Evolutionary conservation across 2,329 filamentous ascomycete species (phyloP).

Genomic region (Capronia epimyces): DNA sequence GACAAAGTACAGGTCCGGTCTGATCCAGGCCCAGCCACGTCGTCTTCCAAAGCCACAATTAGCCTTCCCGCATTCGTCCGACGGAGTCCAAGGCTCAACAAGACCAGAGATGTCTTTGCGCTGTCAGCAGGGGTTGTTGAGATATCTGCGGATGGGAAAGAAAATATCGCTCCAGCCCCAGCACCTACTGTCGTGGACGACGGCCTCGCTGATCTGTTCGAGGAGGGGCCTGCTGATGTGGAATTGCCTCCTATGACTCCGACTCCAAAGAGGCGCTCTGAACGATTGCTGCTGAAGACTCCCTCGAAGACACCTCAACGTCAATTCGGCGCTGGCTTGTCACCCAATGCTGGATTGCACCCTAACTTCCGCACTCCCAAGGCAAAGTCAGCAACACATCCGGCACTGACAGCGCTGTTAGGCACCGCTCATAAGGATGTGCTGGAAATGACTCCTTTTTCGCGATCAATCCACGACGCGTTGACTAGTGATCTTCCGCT

Average conservation of each 20-base stretch:
- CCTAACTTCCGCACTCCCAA: conserved; percentile 26
- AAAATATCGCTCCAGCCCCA: conserved; percentile 48
- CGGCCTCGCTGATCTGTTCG: conserved; percentile 61
- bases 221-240: conserved; percentile 46
- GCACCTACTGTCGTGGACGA: conserved; percentile 36
- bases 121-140: conserved; percentile 33
- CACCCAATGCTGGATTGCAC: conserved; percentile 31
- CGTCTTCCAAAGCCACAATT: not conserved
- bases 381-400: conserved; percentile 14
- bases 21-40: conserved; percentile 9
- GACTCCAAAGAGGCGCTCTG: conserved; percentile 29
- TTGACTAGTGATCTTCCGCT: conserved; percentile 17
- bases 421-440: conserved; percentile 21
- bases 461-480: conserved; percentile 27
- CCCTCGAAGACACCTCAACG: conserved; percentile 28
- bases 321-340: conserved; percentile 27
- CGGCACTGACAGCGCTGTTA: conserved; percentile 19
- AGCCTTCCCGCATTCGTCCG: conserved; percentile 26
- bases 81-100: conserved; percentile 29
- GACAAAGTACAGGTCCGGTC: conserved; percentile 17
- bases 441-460: conserved; percentile 28
- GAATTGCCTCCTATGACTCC: conserved; percentile 36
- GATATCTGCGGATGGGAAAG: conserved; percentile 50
- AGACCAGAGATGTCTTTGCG: conserved; percentile 26
- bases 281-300: conserved; percentile 27